Conservation (phyloP, 2,329 filamentous ascomycete species). For the Microthyrium microscopicum region DNA sequence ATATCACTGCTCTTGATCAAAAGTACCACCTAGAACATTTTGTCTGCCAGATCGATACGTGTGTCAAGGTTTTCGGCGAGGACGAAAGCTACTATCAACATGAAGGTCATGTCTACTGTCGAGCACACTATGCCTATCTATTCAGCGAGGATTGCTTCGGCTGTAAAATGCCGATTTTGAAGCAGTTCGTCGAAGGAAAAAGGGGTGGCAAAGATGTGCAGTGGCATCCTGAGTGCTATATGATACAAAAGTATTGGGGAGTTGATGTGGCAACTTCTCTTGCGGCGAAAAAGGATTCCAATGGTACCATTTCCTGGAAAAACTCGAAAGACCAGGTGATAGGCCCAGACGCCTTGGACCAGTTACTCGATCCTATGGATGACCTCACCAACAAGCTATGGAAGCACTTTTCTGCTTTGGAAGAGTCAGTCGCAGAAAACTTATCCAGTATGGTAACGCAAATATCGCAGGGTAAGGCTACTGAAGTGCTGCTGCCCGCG, state of each 20-base stretch:
- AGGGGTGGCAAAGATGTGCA: conserved; percentile 96
- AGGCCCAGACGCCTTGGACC: no score
- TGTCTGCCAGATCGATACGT: conserved; percentile 92
- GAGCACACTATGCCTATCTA: conserved; percentile 96
- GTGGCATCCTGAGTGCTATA: conserved; percentile 99
- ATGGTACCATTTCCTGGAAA: no score
- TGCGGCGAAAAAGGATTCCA: no score
- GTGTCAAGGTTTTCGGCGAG: conserved; percentile 92
- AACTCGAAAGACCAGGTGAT: no score
- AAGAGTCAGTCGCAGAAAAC: no score
- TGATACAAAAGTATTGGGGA: conserved; percentile 99
- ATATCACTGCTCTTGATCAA: conserved; percentile 91
- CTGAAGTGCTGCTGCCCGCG: no score
- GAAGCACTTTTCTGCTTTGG: no score
- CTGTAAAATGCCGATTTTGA: conserved; percentile 90
- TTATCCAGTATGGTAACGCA: no score
- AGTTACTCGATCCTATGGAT: no score
- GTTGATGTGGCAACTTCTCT: no score
- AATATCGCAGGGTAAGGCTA: no score
- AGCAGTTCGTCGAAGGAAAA: conserved; percentile 98
- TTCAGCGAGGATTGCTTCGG: conserved; percentile 94
- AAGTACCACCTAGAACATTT: conserved; percentile 99
- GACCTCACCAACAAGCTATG: no score
- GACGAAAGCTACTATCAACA: conserved; percentile 99
- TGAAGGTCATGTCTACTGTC: conserved; percentile 88